These are phyloP conservation scores for Grigorovia transvaalensis DNA, from an alignment of 805 yeast species.

Conservation along the genomic window DNA sequence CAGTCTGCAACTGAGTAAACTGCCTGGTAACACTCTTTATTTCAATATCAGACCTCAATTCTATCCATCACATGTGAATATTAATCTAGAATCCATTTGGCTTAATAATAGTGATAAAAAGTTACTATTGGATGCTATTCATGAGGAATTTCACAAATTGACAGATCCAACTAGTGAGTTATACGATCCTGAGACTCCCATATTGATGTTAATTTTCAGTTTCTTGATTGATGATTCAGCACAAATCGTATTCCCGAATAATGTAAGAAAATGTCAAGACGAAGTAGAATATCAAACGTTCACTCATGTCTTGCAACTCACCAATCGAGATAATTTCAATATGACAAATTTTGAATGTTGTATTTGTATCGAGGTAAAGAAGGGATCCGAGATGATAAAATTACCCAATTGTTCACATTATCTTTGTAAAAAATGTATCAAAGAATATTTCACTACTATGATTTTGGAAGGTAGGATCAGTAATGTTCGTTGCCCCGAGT, in stretches of 20 bases:
- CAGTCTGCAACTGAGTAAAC: constrained; percentile 6
- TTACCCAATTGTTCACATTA: constrained; percentile 30
- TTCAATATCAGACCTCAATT: constrained; percentile 8
- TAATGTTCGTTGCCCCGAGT: constrained; percentile 49
- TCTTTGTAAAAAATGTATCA: constrained; percentile 39
- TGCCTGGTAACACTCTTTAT: constrained; percentile 8
- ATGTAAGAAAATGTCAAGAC: constrained; percentile 4
- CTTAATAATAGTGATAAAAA: constrained; percentile 15
- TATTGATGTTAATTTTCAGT: constrained; percentile 37
- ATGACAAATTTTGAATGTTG: constrained; percentile 38
- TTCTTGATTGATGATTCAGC: constrained; percentile 23
- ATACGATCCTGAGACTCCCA: constrained; percentile 21
- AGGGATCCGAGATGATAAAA: constrained; percentile 33
- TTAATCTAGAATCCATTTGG: constrained; percentile 25
- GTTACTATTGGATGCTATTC: constrained; percentile 13
- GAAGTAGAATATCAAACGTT: constrained; percentile 11
- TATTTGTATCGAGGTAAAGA: constrained; percentile 43
- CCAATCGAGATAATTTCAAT: constrained; percentile 24
- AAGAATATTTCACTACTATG: constrained; percentile 32
- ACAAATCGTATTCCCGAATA: constrained; percentile 8
- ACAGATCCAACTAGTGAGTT: constrained; percentile 10
- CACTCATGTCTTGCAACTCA: constrained; percentile 18
- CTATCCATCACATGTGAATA: constrained; percentile 17
- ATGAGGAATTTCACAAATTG: constrained; percentile 28
- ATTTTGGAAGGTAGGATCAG: constrained; percentile 41